Evolutionary conservation across 352 stramenopile species (phyloP).

Genomic region (Globisporangium alternatum): DNA sequence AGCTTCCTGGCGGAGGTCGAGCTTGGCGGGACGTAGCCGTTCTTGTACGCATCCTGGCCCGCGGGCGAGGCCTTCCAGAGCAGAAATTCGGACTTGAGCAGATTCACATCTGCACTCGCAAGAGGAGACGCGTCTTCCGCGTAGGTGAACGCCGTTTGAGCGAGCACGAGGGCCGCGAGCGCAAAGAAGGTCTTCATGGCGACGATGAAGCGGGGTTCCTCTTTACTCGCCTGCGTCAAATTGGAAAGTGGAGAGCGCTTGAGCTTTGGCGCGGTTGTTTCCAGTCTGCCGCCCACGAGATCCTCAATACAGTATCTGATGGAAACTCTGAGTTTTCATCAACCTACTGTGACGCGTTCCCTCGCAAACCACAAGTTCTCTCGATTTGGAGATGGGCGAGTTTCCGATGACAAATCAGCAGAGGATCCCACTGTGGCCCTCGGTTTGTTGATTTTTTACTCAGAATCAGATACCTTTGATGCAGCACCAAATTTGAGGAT

Average conservation of each 20-base stretch:
- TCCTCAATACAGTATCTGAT: too few relatives aligned
- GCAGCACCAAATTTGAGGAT: too few relatives aligned
- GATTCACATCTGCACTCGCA: not conserved
- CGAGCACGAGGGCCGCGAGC: not conserved
- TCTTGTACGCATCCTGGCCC: conserved; percentile 10
- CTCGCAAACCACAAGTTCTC: too few relatives aligned
- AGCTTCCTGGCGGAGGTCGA: not conserved
- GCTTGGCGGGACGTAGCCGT: conserved; percentile 2
- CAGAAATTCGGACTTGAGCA: conserved; percentile 7
- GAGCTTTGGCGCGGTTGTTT: too few relatives aligned
- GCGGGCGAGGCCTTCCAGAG: conserved; percentile 12
- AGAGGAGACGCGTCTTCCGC: not conserved
- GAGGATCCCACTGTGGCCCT: too few relatives aligned
- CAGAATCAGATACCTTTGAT: too few relatives aligned
- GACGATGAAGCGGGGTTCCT: not conserved
- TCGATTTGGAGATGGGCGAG: too few relatives aligned
- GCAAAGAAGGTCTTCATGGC: not conserved
- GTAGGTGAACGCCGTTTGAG: not conserved
- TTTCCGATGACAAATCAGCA: too few relatives aligned
- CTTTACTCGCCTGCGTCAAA: not conserved
- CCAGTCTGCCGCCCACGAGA: too few relatives aligned
- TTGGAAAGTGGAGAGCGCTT: not conserved
- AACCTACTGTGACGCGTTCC: too few relatives aligned
- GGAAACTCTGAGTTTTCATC: too few relatives aligned
- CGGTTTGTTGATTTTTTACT: too few relatives aligned